Percentiles rank a stretch among this genome's conserved stretches.
Conservation (phyloP, 768 basidiomycete species). For the Boletus subcaerulescens region DNA sequence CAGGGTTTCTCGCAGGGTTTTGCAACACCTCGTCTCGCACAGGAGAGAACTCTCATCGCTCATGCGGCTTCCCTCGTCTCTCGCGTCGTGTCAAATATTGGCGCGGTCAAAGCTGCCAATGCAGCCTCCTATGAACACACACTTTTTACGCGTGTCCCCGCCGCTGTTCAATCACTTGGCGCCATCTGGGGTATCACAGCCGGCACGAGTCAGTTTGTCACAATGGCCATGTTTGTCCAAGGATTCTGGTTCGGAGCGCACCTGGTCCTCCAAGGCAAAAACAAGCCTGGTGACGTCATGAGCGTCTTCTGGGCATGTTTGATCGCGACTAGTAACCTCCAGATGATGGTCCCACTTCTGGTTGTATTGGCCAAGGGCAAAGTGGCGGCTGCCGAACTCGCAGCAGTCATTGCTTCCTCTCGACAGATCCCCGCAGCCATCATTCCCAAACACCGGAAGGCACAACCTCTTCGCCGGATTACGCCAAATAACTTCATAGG, state of each 20-base stretch:
- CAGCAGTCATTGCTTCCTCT: constrained; percentile 24
- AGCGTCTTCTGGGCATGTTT: constrained; percentile 98
- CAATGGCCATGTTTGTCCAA: constrained; percentile 92
- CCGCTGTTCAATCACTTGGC: constrained; percentile 52
- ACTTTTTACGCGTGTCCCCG: constrained; percentile 43
- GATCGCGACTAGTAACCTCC: constrained; percentile 83
- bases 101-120: constrained; percentile 93
- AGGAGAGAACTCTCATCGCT: constrained; percentile 65
- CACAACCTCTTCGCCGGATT: constrained; percentile 55
- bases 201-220: constrained; percentile 72
- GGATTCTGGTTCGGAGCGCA: constrained; percentile 95
- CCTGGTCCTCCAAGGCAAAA: constrained; percentile 75
- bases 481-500: constrained; percentile 62
- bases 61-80: constrained; percentile 78
- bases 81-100: constrained; percentile 69
- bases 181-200: constrained; percentile 73
- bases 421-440: constrained; percentile 35
- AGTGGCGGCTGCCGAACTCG: constrained; percentile 29
- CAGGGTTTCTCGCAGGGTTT: constrained; percentile 72
- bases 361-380: constrained; percentile 71
- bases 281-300: constrained; percentile 78
- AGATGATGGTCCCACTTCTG: constrained; percentile 81
- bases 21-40: constrained; percentile 62
- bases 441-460: constrained; percentile 11
- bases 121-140: constrained; percentile 58